Conservation (phyloP, 1,284 basidiomycete genomes). For the Apiotrichum akiyoshidainum region DNA sequence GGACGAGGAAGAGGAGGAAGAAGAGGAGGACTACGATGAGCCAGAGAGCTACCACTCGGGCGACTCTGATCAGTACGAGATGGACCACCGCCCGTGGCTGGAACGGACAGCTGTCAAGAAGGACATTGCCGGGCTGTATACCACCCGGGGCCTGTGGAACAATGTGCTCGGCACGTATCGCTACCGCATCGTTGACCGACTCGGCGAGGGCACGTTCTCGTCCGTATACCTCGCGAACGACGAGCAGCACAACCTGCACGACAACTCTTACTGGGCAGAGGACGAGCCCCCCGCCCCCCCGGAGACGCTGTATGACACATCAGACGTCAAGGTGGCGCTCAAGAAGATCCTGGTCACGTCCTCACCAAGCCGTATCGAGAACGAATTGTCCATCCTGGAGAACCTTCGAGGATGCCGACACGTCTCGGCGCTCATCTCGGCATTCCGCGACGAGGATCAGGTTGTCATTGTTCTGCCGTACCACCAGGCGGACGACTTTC, state of each 20-base stretch:
- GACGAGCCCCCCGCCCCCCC: constrained; percentile 39
- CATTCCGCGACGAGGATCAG: constrained; percentile 87
- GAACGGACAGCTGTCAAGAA: constrained; percentile 70
- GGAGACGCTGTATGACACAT: constrained; percentile 2
- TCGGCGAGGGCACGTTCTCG: constrained; percentile 96
- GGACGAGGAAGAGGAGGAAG: constrained; percentile 17
- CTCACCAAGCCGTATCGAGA: constrained; percentile 84
- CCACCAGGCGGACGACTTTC: constrained; percentile 86
- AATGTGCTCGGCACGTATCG: constrained; percentile 33
- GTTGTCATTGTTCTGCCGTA: constrained; percentile 94
- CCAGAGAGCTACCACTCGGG: constrained; percentile 42
- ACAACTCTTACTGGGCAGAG: constrained; percentile 77
- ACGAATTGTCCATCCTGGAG: constrained; percentile 92
- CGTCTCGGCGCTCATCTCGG: constrained; percentile 87
- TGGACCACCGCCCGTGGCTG: constrained; percentile 55
- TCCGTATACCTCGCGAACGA: constrained; percentile 98
- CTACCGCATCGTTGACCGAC: constrained; percentile 81
- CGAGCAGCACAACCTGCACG: constrained; percentile 67
- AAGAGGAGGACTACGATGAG: constrained; percentile 19
- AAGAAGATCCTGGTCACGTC: constrained; percentile 98
- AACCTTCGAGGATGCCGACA: constrained; percentile 70
- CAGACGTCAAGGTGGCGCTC: constrained; percentile 73
- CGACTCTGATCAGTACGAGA: constrained; percentile 47
- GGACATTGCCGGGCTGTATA: constrained; percentile 62
- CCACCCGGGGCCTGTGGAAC: constrained; percentile 17